A percentile compares a stretch with the other conserved stretches of the same genome.
Conservation (phyloP, 2,329 filamentous ascomycete species). For the Aureobasidium musti region DNA sequence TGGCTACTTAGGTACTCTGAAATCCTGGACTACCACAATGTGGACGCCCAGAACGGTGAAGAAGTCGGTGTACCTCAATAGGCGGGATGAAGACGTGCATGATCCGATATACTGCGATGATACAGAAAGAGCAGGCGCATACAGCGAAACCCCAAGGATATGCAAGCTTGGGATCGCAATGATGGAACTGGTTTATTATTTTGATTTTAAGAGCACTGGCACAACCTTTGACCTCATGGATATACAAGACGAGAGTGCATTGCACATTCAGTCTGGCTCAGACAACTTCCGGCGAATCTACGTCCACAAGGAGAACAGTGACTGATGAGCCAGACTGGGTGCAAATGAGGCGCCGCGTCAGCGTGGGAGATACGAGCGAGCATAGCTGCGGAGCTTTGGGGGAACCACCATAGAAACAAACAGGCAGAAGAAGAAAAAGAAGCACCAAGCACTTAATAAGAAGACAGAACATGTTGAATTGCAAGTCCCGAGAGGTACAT, state of each 20-base stretch:
- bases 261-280: slow-evolving; percentile 1
- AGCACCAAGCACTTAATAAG: slow-evolving; percentile 4
- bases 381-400: slow-evolving; percentile 23
- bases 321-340: neutral
- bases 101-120: neutral
- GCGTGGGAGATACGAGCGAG: slow-evolving; percentile 2
- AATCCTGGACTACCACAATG: slow-evolving; percentile 97
- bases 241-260: slow-evolving; percentile 15
- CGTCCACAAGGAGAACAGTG: neutral
- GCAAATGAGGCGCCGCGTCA: slow-evolving; percentile 7
- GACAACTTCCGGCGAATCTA: neutral
- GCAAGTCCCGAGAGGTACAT: neutral
- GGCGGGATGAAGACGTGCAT: neutral
- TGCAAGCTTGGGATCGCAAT: slow-evolving; percentile 25
- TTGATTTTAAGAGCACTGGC: slow-evolving; percentile 23
- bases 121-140: slow-evolving; percentile 26
- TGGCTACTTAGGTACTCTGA: slow-evolving; percentile 80
- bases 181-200: slow-evolving; percentile 28
- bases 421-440: slow-evolving; percentile 20
- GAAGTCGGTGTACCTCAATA: slow-evolving; percentile 25
- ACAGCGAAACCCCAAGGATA: slow-evolving; percentile 24
- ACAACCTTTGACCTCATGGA: slow-evolving; percentile 10
- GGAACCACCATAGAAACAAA: slow-evolving; percentile 23
- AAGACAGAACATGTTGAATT: neutral
- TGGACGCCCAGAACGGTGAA: slow-evolving; percentile 58